Evolutionary conservation across 148 eudicot genomes (phyloP), one percentile per base, ranked within the genome.

Genomic region (Vaccinium macrocarpon): DNA sequence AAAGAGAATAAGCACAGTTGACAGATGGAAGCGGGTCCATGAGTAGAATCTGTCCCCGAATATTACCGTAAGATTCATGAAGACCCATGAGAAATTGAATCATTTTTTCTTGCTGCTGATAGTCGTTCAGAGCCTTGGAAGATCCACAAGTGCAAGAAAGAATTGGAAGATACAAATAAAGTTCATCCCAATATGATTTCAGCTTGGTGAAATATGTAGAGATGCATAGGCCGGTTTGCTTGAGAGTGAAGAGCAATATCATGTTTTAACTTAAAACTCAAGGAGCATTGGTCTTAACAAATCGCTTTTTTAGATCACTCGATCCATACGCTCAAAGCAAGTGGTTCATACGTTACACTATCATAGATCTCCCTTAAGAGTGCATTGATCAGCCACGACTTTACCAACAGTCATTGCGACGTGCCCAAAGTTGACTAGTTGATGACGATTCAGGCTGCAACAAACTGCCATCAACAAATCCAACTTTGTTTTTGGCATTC

Each of bases 1-100:
- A 71, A 15, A 12, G 75, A 71, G 48, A 42, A 42, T 42, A 42
- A 3, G 46, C 46, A 42, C 6, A 3, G 6, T 48, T 75, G 27
- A 75, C 9, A 18, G 14, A 38, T 18, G 53, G 78, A 42, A 48
- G 7, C 3, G 53, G 52, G 8, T 75, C 78, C 14, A 75, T 42
- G n/a, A 48, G 25, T 8, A 75, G 78, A 3, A 75, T 75, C 6
- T 75, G 52, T 16, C 78, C 78, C 3, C 4, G 78, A 38, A 75
- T 75, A 4, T 18, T 8, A 46, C 52, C 9, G 25, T 75, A 75
- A 7, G 78, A 46, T 75, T 42, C 25, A 75, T 75, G 78, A 7
- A 75, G 52, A 21, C 52, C 78, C 78, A 46, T 75, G 25, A 75
- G 51, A 75, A 75, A 75, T 21, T 75, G 25, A 8, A 25, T 75